Percentiles rank a stretch among this genome's conserved stretches.
phyloP scores from a whole-genome alignment of 2,329 filamentous ascomycete genomes.

The Rhinocladiella mackenziei region DNA sequence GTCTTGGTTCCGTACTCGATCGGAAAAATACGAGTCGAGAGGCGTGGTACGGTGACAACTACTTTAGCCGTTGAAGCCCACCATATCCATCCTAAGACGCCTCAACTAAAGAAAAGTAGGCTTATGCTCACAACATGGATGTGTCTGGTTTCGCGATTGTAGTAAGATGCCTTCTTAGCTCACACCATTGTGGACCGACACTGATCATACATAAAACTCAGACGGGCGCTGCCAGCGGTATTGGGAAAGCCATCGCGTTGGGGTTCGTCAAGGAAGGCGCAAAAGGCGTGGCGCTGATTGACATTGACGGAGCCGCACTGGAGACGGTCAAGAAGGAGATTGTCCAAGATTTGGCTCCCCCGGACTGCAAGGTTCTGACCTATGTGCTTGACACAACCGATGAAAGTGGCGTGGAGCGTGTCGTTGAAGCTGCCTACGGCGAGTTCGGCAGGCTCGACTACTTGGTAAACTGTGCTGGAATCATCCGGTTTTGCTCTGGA shows the following conservation, averaged over 20 bases:
- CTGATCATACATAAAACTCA: too few species aligned
- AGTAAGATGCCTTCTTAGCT: too few species aligned
- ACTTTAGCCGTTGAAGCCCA: too few species aligned
- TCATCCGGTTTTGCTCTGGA: slow-evolving; percentile 29
- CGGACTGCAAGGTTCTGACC: slow-evolving; percentile 5
- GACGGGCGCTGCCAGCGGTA: slow-evolving; percentile 20
- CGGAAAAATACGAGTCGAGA: too few species aligned
- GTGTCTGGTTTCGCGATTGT: too few species aligned
- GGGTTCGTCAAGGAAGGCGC: slow-evolving; percentile 22
- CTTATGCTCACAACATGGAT: too few species aligned
- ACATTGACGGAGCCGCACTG: slow-evolving; percentile 14
- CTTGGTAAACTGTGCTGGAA: slow-evolving; percentile 31
- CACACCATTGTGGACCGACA: too few species aligned
- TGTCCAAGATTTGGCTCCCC: neutral
- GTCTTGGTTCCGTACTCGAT: too few species aligned
- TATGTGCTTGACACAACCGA: slow-evolving; percentile 46
- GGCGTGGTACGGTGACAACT: too few species aligned
- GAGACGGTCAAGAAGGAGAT: slow-evolving; percentile 12
- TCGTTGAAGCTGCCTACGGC: slow-evolving; percentile 52
- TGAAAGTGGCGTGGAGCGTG: slow-evolving; percentile 49
- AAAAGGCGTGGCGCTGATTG: slow-evolving; percentile 19
- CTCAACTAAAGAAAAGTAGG: too few species aligned
- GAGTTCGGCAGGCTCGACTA: slow-evolving; percentile 47
- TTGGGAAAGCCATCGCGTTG: slow-evolving; percentile 18
- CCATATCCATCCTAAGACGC: too few species aligned